These are phyloP conservation scores for Torrubiella hemipterigena DNA, from an alignment of 2,329 filamentous ascomycete genomes.

Conservation along the genomic window DNA sequence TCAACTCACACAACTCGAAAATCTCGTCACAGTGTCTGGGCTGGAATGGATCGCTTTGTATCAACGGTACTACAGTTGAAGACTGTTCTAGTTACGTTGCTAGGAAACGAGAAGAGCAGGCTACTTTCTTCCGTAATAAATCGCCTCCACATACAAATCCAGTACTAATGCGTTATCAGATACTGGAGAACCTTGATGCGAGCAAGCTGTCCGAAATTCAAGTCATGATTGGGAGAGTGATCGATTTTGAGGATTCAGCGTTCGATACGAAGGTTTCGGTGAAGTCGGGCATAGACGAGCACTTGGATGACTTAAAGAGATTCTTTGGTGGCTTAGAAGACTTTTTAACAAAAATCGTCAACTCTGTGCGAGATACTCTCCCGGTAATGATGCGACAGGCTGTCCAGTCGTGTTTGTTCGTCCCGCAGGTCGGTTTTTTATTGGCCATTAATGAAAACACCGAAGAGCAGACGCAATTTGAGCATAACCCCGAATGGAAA, in stretches of 20 bases:
- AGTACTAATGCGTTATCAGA: too few species aligned
- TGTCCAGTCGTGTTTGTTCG: slow-evolving; percentile 69
- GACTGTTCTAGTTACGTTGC: too few species aligned
- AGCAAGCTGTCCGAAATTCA: too few species aligned
- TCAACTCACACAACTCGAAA: slow-evolving; percentile 32
- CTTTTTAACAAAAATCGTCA: slow-evolving; percentile 57
- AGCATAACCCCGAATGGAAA: slow-evolving; percentile 54
- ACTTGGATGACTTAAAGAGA: slow-evolving; percentile 67
- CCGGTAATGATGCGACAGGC: slow-evolving; percentile 44
- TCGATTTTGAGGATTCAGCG: slow-evolving; percentile 71
- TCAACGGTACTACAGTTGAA: too few species aligned
- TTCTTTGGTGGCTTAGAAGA: slow-evolving; percentile 67
- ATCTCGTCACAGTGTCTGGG: slow-evolving; percentile 60
- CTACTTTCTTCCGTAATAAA: too few species aligned
- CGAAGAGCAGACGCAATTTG: slow-evolving; percentile 37
- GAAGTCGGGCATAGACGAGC: slow-evolving; percentile 54
- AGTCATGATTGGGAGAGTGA: too few species aligned
- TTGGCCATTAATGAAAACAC: slow-evolving; percentile 55
- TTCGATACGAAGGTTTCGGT: slow-evolving; percentile 63
- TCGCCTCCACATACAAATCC: too few species aligned
- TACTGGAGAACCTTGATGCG: too few species aligned
- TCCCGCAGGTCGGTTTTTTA: slow-evolving; percentile 85
- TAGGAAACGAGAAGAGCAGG: too few species aligned
- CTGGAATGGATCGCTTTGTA: slow-evolving; percentile 58
- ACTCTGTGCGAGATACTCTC: slow-evolving; percentile 48